Evolutionary conservation across 2,329 filamentous ascomycete species (phyloP), one percentile per base, ranked within the genome.

Genomic region (Aspergillus hiratsukae): DNA sequence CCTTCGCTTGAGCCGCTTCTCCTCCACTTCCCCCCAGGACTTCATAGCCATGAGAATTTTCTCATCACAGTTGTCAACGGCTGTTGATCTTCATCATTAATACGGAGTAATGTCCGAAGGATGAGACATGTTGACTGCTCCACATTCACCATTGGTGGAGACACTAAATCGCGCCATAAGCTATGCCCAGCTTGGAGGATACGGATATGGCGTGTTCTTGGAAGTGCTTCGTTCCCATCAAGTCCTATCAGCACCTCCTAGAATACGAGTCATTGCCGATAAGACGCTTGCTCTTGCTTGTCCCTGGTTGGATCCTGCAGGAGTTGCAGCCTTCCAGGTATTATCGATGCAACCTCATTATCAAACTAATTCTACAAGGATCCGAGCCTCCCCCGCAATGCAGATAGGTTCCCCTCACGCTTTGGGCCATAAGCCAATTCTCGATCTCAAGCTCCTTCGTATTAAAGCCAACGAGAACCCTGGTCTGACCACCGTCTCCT

Each of bases 271-370:
- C 43, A 46, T 46, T 46, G 23, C 21, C 14, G 19, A 46, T 45
- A 23, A 45, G 41, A 5, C 10, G 3, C 21, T 23, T 45, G 11
- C 41, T 23, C n/a, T 14, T 23, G 43, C 43, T 14, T 46, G 21
- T 27, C 23, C 21, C 43, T 23, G 19, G 23, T 46, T 46, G 43
- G 43, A 25, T 25, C 19, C 6, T 46, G 10, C 43, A 46, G 51
- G 8, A 29, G 11, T 35, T 35, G 11, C 31, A 35, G 14, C 31
- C 31, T 35, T 21, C 28, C n/a, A 37, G 46, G 28, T 14, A 23
- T 23, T 8, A 10, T 23, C 11, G 43, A 53, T 58, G 29, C 49
- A 50, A 56, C 56, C 53, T 49, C 49, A 31, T 41, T 56, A 56
- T 46, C 50, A 35, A 35, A 14, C 49, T 48, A 54, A 17, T 28